phyloP scores from a whole-genome alignment of 2,329 filamentous ascomycete species.

The Tolypocladium tropicale region DNA sequence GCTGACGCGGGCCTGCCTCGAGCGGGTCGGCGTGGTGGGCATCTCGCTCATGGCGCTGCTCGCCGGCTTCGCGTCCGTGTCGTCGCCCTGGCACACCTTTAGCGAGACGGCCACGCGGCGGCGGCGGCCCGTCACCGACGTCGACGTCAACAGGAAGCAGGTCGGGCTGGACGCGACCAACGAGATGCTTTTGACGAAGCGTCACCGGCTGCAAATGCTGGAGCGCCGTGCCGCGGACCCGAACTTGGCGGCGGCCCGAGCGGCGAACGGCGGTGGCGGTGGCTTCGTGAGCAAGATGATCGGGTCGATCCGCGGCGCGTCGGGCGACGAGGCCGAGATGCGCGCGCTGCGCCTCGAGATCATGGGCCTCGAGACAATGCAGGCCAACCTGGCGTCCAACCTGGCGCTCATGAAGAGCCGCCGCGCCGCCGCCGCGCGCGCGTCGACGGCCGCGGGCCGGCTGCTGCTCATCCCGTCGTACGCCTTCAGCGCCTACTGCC shows the following conservation, averaged over 20 bases:
- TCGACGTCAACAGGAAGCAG: slow-evolving; percentile 67
- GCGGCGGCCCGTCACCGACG: slow-evolving; percentile 55
- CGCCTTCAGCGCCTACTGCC: slow-evolving; percentile 69
- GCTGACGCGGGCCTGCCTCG: slow-evolving; percentile 45
- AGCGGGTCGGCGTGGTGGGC: slow-evolving; percentile 72
- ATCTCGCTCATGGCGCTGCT: slow-evolving; percentile 79
- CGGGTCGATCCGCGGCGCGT: slow-evolving; percentile 56
- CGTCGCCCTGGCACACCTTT: slow-evolving; percentile 77
- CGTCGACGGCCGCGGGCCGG: slow-evolving; percentile 56
- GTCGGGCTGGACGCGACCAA: slow-evolving; percentile 67
- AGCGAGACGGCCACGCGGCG: slow-evolving; percentile 43
- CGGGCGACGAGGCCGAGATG: slow-evolving; percentile 49
- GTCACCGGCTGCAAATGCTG: slow-evolving; percentile 59
- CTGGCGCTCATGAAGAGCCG: slow-evolving; percentile 53
- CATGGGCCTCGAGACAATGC: slow-evolving; percentile 70
- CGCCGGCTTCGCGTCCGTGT: slow-evolving; percentile 85
- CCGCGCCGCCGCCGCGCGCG: slow-evolving; percentile 53
- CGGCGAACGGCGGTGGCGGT: slow-evolving; percentile 27
- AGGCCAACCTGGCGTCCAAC: slow-evolving; percentile 55
- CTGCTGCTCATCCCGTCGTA: slow-evolving; percentile 53
- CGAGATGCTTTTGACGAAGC: slow-evolving; percentile 69
- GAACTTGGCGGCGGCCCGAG: slow-evolving; percentile 24
- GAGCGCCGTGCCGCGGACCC: slow-evolving; percentile 43
- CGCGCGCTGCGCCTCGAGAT: slow-evolving; percentile 63
- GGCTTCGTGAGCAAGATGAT: slow-evolving; percentile 68